These are phyloP conservation scores for Fragosphaeria purpurea DNA, from an alignment of 2,329 filamentous ascomycete genomes.

Conservation along the genomic window DNA sequence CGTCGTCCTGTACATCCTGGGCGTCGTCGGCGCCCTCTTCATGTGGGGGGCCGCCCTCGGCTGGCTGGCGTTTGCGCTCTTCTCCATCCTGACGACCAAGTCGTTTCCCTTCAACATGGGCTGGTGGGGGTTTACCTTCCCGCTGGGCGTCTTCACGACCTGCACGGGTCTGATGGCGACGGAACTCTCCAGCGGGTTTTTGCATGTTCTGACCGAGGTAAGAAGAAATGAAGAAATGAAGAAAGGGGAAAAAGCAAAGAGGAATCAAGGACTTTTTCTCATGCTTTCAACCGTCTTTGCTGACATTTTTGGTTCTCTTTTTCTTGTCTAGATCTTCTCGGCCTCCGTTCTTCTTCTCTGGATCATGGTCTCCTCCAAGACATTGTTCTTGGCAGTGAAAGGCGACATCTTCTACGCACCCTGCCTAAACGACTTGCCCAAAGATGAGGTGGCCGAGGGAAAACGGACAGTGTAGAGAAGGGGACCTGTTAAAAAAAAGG, in stretches of 20 bases:
- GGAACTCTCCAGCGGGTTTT: conserved; percentile 33
- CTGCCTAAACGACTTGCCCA: conserved; percentile 25
- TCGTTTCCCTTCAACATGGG: conserved; percentile 28
- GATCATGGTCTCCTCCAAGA: conserved; percentile 30
- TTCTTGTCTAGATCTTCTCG: conserved; percentile 25
- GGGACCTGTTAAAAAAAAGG: not conserved
- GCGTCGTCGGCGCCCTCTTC: conserved; percentile 26
- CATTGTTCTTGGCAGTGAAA: conserved; percentile 25
- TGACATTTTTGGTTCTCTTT: not conserved
- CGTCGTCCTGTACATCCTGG: conserved; percentile 43
- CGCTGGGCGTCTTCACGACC: conserved; percentile 28
- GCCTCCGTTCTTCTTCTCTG: conserved; percentile 31
- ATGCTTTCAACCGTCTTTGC: not conserved
- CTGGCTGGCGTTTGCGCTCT: conserved; percentile 25
- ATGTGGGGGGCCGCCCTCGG: conserved; percentile 25
- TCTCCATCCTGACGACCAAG: conserved; percentile 21
- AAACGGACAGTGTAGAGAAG: conserved; percentile 8
- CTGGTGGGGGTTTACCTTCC: conserved; percentile 31
- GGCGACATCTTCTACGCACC: conserved; percentile 37
- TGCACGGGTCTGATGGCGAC: conserved; percentile 29
- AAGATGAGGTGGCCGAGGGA: conserved; percentile 4
- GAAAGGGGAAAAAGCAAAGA: too few species aligned
- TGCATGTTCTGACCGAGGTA: conserved; percentile 25
- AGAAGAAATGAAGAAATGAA: not conserved
- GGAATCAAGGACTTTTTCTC: too few species aligned